These are phyloP conservation scores for Gamarada debralockiae DNA, from an alignment of 495 filamentous ascomycete species.

Conservation along the genomic window DNA sequence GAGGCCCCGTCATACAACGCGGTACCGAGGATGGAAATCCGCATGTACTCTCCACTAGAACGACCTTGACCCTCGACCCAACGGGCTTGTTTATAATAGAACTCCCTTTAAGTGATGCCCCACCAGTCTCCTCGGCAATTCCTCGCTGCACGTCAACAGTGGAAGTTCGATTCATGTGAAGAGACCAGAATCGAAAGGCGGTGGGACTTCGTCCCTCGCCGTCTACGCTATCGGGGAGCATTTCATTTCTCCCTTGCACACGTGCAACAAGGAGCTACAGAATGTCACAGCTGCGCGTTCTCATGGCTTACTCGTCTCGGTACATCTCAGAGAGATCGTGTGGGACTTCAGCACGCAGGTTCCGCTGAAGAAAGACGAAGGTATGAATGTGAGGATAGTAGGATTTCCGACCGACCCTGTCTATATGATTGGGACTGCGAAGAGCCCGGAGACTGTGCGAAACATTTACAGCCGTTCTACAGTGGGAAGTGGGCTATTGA, in stretches of 20 bases:
- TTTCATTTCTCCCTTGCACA: background rate
- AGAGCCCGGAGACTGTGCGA: too few species aligned
- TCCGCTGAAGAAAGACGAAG: too few species aligned
- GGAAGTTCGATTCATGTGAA: background rate
- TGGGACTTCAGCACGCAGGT: background rate
- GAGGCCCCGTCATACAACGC: too few species aligned
- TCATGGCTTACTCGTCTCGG: background rate
- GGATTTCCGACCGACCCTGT: too few species aligned
- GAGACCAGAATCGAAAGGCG: background rate
- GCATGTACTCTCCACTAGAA: too few species aligned
- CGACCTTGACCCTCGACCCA: background rate
- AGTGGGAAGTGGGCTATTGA: too few species aligned
- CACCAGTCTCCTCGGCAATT: background rate
- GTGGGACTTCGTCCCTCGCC: background rate
- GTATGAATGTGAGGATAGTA: too few species aligned
- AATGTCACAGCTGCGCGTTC: background rate
- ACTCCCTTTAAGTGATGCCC: background rate
- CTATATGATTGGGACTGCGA: too few species aligned
- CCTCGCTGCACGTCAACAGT: background rate
- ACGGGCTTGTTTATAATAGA: background rate
- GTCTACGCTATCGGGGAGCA: background rate
- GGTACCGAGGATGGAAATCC: too few species aligned
- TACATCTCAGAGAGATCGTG: background rate
- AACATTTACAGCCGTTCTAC: too few species aligned
- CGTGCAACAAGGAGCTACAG: background rate